A percentile compares a stretch with the other conserved stretches of the same genome.
phyloP scores from a whole-genome alignment of 805 yeast genomes.

The Candida succiphila region DNA sequence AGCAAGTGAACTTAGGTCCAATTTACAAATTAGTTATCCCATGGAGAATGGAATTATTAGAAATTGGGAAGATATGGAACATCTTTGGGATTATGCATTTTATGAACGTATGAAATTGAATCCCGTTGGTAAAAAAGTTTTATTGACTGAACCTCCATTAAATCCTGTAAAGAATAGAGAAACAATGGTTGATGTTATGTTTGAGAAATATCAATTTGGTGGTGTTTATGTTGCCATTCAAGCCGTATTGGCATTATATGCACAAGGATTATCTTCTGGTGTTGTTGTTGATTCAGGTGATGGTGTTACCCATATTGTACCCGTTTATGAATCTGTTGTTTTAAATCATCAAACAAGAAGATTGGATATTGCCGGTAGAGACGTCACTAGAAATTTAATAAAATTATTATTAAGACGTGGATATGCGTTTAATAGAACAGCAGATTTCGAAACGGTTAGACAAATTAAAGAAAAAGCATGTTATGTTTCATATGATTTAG shows the following conservation, averaged over 20 bases:
- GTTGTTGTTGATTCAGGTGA: slow-evolving; percentile 99
- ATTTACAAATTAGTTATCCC: slow-evolving; percentile 90
- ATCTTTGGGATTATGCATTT: slow-evolving; percentile 96
- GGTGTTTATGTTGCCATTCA: slow-evolving; percentile 95
- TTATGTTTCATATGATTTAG: slow-evolving; percentile 90
- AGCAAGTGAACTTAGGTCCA: slow-evolving; percentile 83
- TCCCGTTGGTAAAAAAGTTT: slow-evolving; percentile 64
- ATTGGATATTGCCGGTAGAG: slow-evolving; percentile 96
- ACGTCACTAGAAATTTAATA: slow-evolving; percentile 93
- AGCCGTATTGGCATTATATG: slow-evolving; percentile 95
- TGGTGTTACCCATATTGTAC: slow-evolving; percentile 97
- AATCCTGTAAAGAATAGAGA: slow-evolving; percentile 88
- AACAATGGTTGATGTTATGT: slow-evolving; percentile 86
- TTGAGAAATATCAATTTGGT: slow-evolving; percentile 81
- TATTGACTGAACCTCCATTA: slow-evolving; percentile 97
- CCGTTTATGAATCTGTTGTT: slow-evolving; percentile 96
- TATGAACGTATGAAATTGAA: slow-evolving; percentile 81
- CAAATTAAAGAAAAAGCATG: slow-evolving; percentile 95
- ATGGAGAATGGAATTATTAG: slow-evolving; percentile 98
- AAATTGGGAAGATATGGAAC: slow-evolving; percentile 99
- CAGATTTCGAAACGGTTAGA: slow-evolving; percentile 97
- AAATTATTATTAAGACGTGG: slow-evolving; percentile 89
- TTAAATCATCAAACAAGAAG: slow-evolving; percentile 87
- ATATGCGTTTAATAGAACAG: slow-evolving; percentile 95
- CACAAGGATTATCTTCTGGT: slow-evolving; percentile 94